Percentiles rank a stretch among this genome's conserved stretches.
phyloP scores from a whole-genome alignment of 2,329 filamentous ascomycete genomes.

The Parafenestella ontariensis region DNA sequence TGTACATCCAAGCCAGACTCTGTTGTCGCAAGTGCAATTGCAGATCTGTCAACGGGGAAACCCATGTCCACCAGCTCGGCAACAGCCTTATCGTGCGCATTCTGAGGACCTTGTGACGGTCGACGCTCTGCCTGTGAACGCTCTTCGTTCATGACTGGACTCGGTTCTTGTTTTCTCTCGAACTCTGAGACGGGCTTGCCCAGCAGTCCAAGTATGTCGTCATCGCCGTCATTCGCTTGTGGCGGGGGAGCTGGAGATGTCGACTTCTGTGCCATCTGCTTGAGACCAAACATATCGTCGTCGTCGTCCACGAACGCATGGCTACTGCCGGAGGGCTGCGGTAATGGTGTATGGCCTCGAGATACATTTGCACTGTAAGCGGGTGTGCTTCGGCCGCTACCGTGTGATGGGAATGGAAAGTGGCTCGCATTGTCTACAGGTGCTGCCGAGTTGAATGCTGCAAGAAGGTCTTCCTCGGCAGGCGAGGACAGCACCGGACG shows the following conservation, averaged over 20 bases:
- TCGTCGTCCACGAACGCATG: conserved; percentile 64
- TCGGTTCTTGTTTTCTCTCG: conserved; percentile 37
- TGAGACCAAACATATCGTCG: conserved; percentile 88
- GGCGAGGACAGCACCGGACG: conserved; percentile 36
- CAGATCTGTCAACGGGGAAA: conserved; percentile 85
- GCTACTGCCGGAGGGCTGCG: conserved; percentile 21
- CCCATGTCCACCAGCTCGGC: conserved; percentile 95
- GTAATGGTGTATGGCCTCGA: conserved; percentile 36
- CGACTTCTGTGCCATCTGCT: conserved; percentile 61
- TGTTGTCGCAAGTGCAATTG: conserved; percentile 78
- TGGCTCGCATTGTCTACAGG: conserved; percentile 67
- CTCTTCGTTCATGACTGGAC: conserved; percentile 11
- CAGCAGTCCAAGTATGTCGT: conserved; percentile 69
- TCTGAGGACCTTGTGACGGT: conserved; percentile 35
- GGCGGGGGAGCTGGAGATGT: conserved; percentile 29
- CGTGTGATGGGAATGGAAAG: conserved; percentile 55
- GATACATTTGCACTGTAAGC: conserved; percentile 35
- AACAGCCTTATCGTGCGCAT: conserved; percentile 77
- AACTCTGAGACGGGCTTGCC: conserved; percentile 65
- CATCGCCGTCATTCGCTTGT: conserved; percentile 48
- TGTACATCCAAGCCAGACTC: conserved; percentile 82
- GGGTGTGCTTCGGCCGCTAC: conserved; percentile 53
- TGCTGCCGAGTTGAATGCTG: conserved; percentile 66
- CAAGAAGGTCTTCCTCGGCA: conserved; percentile 66
- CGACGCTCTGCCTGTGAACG: conserved; percentile 15